Evolutionary conservation across 208 protist genomes (phyloP).

Genomic region (Acanthamoeba sp.): DNA sequence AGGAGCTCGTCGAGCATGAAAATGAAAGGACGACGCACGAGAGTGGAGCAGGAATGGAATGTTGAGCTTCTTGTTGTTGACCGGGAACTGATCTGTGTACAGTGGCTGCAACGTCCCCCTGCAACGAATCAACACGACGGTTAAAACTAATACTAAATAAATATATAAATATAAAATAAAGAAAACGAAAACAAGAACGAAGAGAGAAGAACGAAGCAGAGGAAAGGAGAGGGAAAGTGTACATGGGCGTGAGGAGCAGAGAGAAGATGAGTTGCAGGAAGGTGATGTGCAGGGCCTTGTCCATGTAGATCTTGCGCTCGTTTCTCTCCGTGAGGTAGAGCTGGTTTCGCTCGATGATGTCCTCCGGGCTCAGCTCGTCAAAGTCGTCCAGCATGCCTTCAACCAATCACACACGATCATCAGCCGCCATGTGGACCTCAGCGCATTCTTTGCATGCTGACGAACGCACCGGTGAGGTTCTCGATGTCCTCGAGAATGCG

Average conservation of each 20-base stretch:
- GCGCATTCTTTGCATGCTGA: too few relatives aligned
- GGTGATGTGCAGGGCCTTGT: conserved; percentile 57
- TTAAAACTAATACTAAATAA: too few relatives aligned
- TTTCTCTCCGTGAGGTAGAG: conserved; percentile 67
- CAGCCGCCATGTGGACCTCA: background rate
- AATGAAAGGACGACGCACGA: conserved; percentile 67
- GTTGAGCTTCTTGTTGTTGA: conserved; percentile 86
- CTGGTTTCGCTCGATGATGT: conserved; percentile 75
- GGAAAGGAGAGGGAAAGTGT: background rate
- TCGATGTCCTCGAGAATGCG: conserved; percentile 72
- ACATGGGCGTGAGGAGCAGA: conserved; percentile 65
- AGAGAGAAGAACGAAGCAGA: background rate
- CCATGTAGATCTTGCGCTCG: conserved; percentile 73
- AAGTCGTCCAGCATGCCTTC: conserved; percentile 35
- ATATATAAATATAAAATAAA: background rate
- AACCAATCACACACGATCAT: background rate
- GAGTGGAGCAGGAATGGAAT: conserved; percentile 85
- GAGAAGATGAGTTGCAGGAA: conserved; percentile 71
- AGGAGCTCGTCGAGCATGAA: background rate
- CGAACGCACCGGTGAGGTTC: conserved; percentile 53
- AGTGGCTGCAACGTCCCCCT: conserved; percentile 79
- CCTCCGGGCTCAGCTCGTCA: conserved; percentile 60
- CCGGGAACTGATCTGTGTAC: conserved; percentile 86
- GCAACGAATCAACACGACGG: background rate
- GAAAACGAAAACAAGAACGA: background rate